Base-by-base conservation (phyloP, 192 early-diverging fungal species). In the Chytriomyces hyalinus region DNA sequence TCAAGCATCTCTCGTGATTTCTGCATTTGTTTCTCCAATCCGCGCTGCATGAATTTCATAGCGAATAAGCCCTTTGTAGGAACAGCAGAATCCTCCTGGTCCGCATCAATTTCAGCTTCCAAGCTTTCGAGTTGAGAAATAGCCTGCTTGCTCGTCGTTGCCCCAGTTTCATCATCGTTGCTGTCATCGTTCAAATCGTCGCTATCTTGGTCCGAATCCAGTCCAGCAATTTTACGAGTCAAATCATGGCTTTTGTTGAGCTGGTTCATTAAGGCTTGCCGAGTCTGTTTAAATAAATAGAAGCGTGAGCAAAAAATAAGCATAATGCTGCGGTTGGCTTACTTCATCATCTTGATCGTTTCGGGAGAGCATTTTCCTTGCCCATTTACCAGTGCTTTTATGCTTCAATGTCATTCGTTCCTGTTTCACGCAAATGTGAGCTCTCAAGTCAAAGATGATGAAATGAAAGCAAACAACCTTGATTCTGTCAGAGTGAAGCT, bases 11-110 rank as follows among this genome's bases (percentile, higher is more conserved):
- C 43, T 28, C 36, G 7, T 6, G 44, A 50, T 49, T 83, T 73
- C 61, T 83, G 67, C 68, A 70, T 80, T 66, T 84, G 81, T 20
- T 75, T 47, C 48, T 82, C 79, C 47, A 79, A 48, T 6, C 91
- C 92, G 65, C 92, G 88, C 83, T 94, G 93, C 98, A 99, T 99
- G 78, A 99, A 99, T 86, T 98, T 98, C 97, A 99, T 98, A 6
- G 86, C 91, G 77, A 96, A 93, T 22, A 99, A 70, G 46, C 95
- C 95, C 83, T 94, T 97, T 46, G 84, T 83, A 51, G 85, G 86
- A 3, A 80, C 80, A 53, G 83, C 87, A 17, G 65, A 65, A 20
- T 70, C 78, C 15, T 73, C 80, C 66, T 82, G 83, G 0, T 82
- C 82, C 49, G 84, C 59, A 9, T 73, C 68, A 0, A 82, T 66